Percentiles rank a stretch among this genome's conserved stretches.
Evolutionary conservation across 331 rosid species (phyloP).

Genomic region (Acacia pycnantha): DNA sequence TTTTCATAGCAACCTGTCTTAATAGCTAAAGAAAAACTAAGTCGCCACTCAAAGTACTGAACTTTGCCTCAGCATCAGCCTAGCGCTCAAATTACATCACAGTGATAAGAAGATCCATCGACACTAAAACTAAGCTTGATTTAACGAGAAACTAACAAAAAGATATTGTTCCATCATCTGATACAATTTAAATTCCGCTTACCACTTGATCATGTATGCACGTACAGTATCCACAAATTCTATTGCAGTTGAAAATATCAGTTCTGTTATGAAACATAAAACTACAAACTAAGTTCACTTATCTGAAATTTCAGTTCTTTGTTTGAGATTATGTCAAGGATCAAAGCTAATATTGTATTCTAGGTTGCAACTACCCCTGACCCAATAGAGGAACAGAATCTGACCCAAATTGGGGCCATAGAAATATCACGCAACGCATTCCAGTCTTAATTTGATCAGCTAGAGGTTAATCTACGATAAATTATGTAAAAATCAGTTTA

Average conservation of each 20-base stretch:
- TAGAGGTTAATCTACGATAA: not conserved
- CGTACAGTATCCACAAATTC: not conserved
- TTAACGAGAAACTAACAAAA: not conserved
- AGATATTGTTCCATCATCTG: not conserved
- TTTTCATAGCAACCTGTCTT: not conserved
- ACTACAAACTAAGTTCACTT: not conserved
- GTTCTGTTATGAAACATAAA: not conserved
- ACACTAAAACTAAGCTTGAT: not conserved
- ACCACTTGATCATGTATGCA: not conserved
- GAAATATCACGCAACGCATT: not conserved
- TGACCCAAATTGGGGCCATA: not conserved
- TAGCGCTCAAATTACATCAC: not conserved
- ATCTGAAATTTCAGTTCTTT: not conserved
- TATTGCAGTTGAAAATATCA: not conserved
- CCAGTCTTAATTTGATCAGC: not conserved
- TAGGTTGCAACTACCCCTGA: not conserved
- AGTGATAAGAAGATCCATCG: constrained; percentile 10
- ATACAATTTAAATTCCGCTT: not conserved
- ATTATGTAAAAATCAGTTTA: not conserved
- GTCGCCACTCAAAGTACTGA: constrained; percentile 1
- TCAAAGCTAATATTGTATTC: not conserved
- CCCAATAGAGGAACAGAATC: not conserved
- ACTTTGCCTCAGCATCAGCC: constrained; percentile 9
- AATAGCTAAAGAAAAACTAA: not conserved
- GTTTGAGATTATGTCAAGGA: not conserved